Conservation (phyloP, 2,329 filamentous ascomycete species). For the Metarhizium rileyi region DNA sequence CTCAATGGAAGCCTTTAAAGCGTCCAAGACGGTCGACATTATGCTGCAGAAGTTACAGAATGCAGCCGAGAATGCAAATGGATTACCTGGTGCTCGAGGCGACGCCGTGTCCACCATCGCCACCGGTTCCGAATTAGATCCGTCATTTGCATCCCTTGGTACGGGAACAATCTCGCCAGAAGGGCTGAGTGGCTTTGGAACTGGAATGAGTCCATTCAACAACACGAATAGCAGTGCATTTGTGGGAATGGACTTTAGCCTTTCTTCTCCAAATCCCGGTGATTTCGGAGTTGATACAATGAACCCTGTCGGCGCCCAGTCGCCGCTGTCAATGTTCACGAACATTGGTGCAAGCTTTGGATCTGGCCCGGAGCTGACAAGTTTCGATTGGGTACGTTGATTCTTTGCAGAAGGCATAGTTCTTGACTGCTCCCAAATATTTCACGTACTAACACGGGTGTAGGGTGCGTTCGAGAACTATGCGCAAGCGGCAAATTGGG, state of each 20-base stretch:
- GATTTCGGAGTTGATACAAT: slow-evolving; percentile 21
- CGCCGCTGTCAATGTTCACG: slow-evolving; percentile 45
- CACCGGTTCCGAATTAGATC: slow-evolving; percentile 27
- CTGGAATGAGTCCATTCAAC: slow-evolving; percentile 19
- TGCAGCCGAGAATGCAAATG: slow-evolving; percentile 9
- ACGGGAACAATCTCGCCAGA: slow-evolving; percentile 15
- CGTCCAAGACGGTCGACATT: slow-evolving; percentile 66
- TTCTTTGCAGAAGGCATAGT: neutral
- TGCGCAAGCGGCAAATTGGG: slow-evolving; percentile 43
- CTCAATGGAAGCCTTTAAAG: slow-evolving; percentile 87
- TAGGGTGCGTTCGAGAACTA: slow-evolving; percentile 49
- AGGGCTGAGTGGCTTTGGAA: slow-evolving; percentile 17
- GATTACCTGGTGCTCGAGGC: slow-evolving; percentile 9
- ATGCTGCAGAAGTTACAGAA: slow-evolving; percentile 68
- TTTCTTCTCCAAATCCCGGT: slow-evolving; percentile 19
- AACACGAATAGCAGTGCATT: slow-evolving; percentile 31
- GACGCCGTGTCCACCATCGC: slow-evolving; percentile 20
- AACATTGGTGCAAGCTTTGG: slow-evolving; percentile 25
- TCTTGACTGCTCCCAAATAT: neutral
- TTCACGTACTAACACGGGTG: neutral
- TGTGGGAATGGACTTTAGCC: slow-evolving; percentile 33
- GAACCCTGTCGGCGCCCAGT: slow-evolving; percentile 20
- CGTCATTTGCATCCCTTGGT: slow-evolving; percentile 13
- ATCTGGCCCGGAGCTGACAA: slow-evolving; percentile 33
- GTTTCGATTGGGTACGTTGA: slow-evolving; percentile 49